Percentiles rank a stretch among this genome's conserved stretches.
Conservation (phyloP, 345 rosid species). For the Lumnitzera racemosa region DNA sequence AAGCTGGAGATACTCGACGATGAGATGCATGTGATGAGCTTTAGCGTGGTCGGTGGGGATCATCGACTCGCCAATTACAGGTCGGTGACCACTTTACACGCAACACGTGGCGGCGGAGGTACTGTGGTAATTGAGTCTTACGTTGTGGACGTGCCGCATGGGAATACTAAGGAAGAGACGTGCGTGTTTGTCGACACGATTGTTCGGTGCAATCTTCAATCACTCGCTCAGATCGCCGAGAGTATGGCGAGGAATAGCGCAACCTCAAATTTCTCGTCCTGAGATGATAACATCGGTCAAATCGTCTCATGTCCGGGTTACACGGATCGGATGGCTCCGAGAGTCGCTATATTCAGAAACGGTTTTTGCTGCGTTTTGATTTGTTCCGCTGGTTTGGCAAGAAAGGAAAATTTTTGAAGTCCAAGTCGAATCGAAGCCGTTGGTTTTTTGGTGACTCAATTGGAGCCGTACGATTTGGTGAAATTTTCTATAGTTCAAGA, state of each 20-base stretch:
- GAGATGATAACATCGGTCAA: too few species aligned
- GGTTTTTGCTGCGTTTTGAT: too few species aligned
- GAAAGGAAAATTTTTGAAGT: too few species aligned
- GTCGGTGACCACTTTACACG: constrained; percentile 85
- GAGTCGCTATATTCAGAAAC: too few species aligned
- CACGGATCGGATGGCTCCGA: too few species aligned
- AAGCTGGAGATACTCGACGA: constrained; percentile 87
- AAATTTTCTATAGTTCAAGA: too few species aligned
- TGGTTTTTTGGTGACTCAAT: too few species aligned
- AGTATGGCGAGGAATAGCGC: constrained; percentile 24
- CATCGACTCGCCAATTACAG: constrained; percentile 71
- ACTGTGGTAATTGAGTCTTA: constrained; percentile 79
- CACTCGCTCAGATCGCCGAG: constrained; percentile 71
- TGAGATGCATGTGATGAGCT: constrained; percentile 68
- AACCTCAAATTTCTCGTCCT: too few species aligned
- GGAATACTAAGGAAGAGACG: constrained; percentile 83
- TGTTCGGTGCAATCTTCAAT: constrained; percentile 77
- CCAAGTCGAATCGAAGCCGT: too few species aligned
- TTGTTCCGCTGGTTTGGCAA: too few species aligned
- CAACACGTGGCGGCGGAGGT: constrained; percentile 23
- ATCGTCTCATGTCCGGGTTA: too few species aligned
- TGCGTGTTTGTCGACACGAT: constrained; percentile 72
- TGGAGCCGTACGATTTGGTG: too few species aligned
- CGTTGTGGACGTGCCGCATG: constrained; percentile 78
- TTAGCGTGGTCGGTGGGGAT: constrained; percentile 83